phyloP scores from a whole-genome alignment of 1,284 basidiomycete species.

The Taiwanofungus camphoratus region DNA sequence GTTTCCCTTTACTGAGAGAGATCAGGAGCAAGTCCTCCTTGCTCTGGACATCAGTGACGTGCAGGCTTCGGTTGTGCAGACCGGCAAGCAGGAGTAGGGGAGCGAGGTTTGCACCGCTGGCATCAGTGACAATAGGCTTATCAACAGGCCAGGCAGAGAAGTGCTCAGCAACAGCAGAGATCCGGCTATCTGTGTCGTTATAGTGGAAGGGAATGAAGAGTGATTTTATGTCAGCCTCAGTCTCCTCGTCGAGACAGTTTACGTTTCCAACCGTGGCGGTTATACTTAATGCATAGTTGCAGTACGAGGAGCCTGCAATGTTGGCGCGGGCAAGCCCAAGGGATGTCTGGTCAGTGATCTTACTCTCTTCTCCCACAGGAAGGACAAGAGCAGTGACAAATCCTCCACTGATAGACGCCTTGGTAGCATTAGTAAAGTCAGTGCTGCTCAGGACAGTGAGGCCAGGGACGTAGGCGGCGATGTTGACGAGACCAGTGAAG shows the following conservation, averaged over 20 bases:
- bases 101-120: conserved; percentile 87
- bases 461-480: conserved; percentile 84
- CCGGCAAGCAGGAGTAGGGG: conserved; percentile 92
- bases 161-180: conserved; percentile 74
- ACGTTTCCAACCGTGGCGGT: conserved; percentile 71
- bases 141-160: conserved; percentile 90
- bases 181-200: conserved; percentile 41
- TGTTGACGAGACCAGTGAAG: conserved; percentile 91
- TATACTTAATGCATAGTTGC: conserved; percentile 83
- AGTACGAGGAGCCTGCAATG: conserved; percentile 61
- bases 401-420: conserved; percentile 81
- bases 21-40: conserved; percentile 90
- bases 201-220: conserved; percentile 81
- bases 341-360: conserved; percentile 62
- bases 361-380: conserved; percentile 59
- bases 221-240: conserved; percentile 74
- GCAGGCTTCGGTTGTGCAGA: conserved; percentile 85
- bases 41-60: conserved; percentile 90
- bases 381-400: conserved; percentile 82
- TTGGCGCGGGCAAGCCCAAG: conserved; percentile 69
- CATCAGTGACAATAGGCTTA: conserved; percentile 92
- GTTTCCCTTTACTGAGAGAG: conserved; percentile 90
- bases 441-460: conserved; percentile 53
- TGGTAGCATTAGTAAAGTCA: conserved; percentile 67
- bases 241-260: conserved; percentile 64